phyloP scores from a whole-genome alignment of 306 rosid species.

The Acmispon strigosus region DNA sequence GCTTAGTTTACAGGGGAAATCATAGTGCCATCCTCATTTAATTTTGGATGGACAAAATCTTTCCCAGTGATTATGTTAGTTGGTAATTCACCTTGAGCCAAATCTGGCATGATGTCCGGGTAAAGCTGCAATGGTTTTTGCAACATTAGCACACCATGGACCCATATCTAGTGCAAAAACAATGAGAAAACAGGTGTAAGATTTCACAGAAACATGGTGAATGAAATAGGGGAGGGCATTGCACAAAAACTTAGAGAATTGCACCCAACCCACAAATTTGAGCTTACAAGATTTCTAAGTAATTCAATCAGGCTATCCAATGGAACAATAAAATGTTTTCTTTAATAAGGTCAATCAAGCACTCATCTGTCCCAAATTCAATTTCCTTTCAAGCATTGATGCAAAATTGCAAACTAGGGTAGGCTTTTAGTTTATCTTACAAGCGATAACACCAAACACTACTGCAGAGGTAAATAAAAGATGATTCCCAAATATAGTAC shows the following conservation, averaged over 20 bases:
- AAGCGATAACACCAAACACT: not conserved
- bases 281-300: not conserved
- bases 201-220: not conserved
- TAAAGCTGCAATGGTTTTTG: constrained; percentile 47
- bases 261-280: not conserved
- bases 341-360: not conserved
- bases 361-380: constrained; percentile 5
- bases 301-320: not conserved
- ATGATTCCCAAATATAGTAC: not conserved
- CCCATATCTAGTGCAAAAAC: not conserved
- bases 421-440: not conserved
- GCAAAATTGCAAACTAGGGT: not conserved
- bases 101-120: constrained; percentile 50
- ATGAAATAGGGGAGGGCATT: not conserved
- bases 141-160: constrained; percentile 20
- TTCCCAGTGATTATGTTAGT: constrained; percentile 25
- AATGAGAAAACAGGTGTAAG: not conserved
- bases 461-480: not conserved
- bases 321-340: not conserved
- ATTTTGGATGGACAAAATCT: constrained; percentile 3
- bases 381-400: not conserved
- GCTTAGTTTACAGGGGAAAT: constrained; percentile 43
- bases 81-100: constrained; percentile 61
- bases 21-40: constrained; percentile 30
- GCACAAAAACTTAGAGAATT: not conserved